Evolutionary conservation across 2,329 filamentous ascomycete species (phyloP), one percentile per base, ranked within the genome.

Genomic region (Cercospora beticola): DNA sequence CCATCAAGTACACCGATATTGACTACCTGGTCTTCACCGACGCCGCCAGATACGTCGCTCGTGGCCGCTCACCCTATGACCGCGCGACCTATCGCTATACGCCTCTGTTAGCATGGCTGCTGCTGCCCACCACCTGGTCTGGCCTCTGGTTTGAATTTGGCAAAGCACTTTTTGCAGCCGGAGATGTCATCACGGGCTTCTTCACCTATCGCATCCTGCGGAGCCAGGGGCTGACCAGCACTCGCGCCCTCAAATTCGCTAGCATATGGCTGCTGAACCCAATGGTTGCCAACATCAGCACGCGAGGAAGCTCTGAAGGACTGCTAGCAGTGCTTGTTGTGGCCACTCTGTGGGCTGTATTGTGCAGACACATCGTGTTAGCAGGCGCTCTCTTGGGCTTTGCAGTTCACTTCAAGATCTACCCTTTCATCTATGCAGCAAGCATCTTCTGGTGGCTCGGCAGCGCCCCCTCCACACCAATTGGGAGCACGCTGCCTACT

Each of bases 1-100:
- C 94, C 14, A 83, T 99, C 77, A 98, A 98, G 82, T 99, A 98
- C 84, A 99, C 95, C 62, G 95, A 99, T 81, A 97, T 99, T 76
- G 95, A 99, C 85, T 99, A 99, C 82, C 89, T 93, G 72, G 95
- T 99, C 79, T 99, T 99, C 84, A 98, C 95, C 60, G 94, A 98
- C 79, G 95, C 95, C 28, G 88, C 95, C 2, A 91, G 92, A 72
- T 94, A 91, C 80, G 83, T 92, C 54, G 82, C 89, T 3, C 83
- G 81, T n/a, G 87, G 87, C 3, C 81, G 83, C 58, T 92, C 92
- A 0, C 95, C 95, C 1, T 99, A 99, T 79, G 86, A 87, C 49
- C 89, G 95, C 64, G 94, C 95, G 77, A 99, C 95, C 0, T 99
- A 99, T 83, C 91, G 95, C 69, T 99, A 99, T 83, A 98, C 95